These are phyloP conservation scores for Termitomyces sp. DNA, from an alignment of 768 basidiomycete species.

Conservation along the genomic window DNA sequence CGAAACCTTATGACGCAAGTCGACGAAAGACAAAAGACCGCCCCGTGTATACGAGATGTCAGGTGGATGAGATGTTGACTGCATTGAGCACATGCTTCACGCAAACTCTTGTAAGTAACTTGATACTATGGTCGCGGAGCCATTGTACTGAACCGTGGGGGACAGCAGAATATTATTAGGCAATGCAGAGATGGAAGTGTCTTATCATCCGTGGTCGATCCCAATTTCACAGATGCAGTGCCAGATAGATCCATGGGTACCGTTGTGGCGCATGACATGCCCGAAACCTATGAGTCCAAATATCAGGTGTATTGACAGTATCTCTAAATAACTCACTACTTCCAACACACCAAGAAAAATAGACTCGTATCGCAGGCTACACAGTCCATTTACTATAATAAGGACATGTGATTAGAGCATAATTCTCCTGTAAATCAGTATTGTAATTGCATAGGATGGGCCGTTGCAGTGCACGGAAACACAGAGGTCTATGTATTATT, in stretches of 20 bases:
- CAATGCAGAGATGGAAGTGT: neutral
- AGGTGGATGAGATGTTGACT: neutral
- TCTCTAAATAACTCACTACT: too few species aligned
- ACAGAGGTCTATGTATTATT: too few species aligned
- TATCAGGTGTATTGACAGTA: neutral
- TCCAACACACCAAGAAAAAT: too few species aligned
- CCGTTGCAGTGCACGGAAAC: too few species aligned
- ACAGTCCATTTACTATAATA: too few species aligned
- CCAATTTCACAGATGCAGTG: neutral
- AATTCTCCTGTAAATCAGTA: too few species aligned
- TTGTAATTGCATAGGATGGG: too few species aligned
- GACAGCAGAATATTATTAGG: neutral
- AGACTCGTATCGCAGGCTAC: too few species aligned
- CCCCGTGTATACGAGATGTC: neutral
- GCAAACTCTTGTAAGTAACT: neutral
- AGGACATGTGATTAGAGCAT: too few species aligned
- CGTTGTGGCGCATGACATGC: neutral
- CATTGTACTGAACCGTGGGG: neutral
- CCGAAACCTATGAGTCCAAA: neutral
- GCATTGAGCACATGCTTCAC: neutral
- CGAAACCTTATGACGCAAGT: neutral
- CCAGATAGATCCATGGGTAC: neutral
- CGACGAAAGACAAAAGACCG: neutral
- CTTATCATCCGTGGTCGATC: neutral
- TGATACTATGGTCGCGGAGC: neutral